Percentiles rank a stretch among this genome's conserved stretches.
Evolutionary conservation across 164 flowering plant genomes (phyloP).

Genomic region (Kalanchoe fedtschenkoi): DNA sequence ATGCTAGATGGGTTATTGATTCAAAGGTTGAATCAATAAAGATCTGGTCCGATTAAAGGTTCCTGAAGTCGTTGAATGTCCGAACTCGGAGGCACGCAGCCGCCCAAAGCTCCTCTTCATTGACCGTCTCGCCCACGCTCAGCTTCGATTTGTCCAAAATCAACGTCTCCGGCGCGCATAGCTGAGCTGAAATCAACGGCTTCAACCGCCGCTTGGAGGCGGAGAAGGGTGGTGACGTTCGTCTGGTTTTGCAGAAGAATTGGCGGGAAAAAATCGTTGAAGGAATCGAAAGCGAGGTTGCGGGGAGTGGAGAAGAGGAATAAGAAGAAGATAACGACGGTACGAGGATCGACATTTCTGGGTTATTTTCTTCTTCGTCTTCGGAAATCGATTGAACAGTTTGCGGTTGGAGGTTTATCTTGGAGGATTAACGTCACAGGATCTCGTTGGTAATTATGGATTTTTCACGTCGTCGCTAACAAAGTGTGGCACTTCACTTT

Average conservation of each 20-base stretch:
- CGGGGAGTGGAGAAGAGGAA: neutral
- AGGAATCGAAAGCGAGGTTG: neutral
- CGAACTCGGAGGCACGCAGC: constrained; percentile 79
- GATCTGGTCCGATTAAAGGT: too few species aligned
- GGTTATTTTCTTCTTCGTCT: constrained; percentile 3
- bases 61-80: constrained; percentile 46
- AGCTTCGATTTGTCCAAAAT: constrained; percentile 31
- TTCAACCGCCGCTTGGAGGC: constrained; percentile 4
- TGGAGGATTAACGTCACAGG: neutral
- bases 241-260: constrained; percentile 1
- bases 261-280: neutral
- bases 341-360: constrained; percentile 1
- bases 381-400: neutral
- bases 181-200: constrained; percentile 17
- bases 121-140: constrained; percentile 31
- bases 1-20: too few species aligned
- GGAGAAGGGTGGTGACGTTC: neutral
- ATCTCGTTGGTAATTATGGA: neutral
- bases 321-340: neutral
- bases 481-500: too few species aligned
- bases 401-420: neutral
- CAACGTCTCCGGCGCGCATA: constrained; percentile 22
- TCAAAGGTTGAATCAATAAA: too few species aligned
- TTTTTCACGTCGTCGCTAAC: neutral
- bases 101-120: constrained; percentile 73